Evolutionary conservation across 2,329 filamentous ascomycete genomes (phyloP).

Genomic region (Aureobasidium sp.): DNA sequence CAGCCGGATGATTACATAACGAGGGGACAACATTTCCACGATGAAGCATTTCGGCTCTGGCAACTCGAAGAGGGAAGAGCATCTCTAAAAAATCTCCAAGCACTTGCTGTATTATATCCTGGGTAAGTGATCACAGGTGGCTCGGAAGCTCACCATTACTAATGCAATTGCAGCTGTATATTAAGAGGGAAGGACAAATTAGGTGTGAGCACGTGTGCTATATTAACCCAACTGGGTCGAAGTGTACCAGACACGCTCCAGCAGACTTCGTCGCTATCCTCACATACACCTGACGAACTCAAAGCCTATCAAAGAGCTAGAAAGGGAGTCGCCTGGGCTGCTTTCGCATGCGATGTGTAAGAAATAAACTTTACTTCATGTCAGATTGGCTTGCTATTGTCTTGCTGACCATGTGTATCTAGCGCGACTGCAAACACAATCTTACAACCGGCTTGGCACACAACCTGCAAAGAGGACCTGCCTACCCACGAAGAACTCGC

Average conservation of each 20-base stretch:
- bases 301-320: background rate
- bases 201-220: background rate
- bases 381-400: background rate
- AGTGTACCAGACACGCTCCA: background rate
- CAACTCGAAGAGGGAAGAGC: constrained; percentile 10
- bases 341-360: constrained; percentile 11
- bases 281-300: background rate
- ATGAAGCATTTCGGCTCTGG: constrained; percentile 16
- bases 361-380: background rate
- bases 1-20: constrained; percentile 10
- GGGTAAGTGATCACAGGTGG: background rate
- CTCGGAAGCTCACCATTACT: background rate
- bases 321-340: constrained; percentile 2
- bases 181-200: constrained; percentile 7
- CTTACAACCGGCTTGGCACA: background rate
- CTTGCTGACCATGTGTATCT: background rate
- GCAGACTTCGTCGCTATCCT: background rate
- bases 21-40: constrained; percentile 16
- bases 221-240: background rate
- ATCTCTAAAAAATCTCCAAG: background rate
- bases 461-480: background rate
- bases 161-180: constrained; percentile 1
- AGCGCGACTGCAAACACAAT: constrained; percentile 9
- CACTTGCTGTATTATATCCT: background rate
- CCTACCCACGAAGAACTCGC: background rate